phyloP scores from a whole-genome alignment of 208 protist species.

The Crithidia sp. region DNA sequence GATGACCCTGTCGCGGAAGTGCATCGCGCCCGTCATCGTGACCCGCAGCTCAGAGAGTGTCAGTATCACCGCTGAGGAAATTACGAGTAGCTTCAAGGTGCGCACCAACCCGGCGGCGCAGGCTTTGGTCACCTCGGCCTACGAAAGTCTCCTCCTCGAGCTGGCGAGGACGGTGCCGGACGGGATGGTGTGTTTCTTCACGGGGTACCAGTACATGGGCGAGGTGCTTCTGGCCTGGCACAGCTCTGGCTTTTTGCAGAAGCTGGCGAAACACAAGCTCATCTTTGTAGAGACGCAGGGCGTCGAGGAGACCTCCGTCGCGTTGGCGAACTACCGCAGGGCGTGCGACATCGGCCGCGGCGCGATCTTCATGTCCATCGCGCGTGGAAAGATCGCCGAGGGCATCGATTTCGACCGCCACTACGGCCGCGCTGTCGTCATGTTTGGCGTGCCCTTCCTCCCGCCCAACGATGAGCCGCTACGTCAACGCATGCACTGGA shows the following conservation, averaged over 20 bases:
- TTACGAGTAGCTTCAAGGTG: slow-evolving; percentile 92
- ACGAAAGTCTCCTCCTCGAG: slow-evolving; percentile 95
- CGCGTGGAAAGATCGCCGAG: slow-evolving; percentile 97
- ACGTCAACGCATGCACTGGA: slow-evolving; percentile 96
- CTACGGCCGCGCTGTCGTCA: slow-evolving; percentile 96
- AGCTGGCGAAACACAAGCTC: slow-evolving; percentile 96
- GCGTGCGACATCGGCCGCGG: slow-evolving; percentile 98
- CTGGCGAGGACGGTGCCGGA: slow-evolving; percentile 96
- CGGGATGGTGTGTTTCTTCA: slow-evolving; percentile 98
- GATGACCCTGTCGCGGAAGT: slow-evolving; percentile 96
- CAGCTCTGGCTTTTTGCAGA: slow-evolving; percentile 90
- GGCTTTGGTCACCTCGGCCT: slow-evolving; percentile 94
- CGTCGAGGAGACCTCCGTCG: slow-evolving; percentile 96
- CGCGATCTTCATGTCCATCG: slow-evolving; percentile 99
- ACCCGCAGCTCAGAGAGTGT: slow-evolving; percentile 88
- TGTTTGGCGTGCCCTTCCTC: slow-evolving; percentile 98
- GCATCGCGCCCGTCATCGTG: slow-evolving; percentile 95
- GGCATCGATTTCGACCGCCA: slow-evolving; percentile 99
- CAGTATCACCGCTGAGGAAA: slow-evolving; percentile 86
- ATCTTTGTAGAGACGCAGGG: slow-evolving; percentile 99
- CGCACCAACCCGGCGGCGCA: slow-evolving; percentile 83
- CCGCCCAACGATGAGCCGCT: slow-evolving; percentile 92
- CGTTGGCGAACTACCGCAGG: slow-evolving; percentile 97
- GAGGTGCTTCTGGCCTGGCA: slow-evolving; percentile 95
- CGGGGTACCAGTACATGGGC: slow-evolving; percentile 96